A percentile compares a stretch with the other conserved stretches of the same genome.
Evolutionary conservation across 176 grass and related monocot species (phyloP).

Genomic region (Triticum aestivum): DNA sequence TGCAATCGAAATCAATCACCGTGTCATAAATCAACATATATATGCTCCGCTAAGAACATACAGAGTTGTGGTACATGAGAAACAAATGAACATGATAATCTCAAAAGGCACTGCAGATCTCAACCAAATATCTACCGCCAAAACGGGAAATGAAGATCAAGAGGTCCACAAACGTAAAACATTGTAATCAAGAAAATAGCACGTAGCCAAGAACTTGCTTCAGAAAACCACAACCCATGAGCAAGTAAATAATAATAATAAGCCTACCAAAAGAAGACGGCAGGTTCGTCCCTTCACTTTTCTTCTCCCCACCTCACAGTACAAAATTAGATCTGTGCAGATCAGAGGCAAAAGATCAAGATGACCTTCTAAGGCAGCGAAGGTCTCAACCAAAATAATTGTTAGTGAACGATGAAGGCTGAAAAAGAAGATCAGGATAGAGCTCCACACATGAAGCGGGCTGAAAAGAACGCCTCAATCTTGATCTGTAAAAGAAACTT

Average conservation of each 20-base stretch:
- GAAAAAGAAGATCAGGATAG: background rate
- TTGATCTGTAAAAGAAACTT: background rate
- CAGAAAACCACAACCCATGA: no score
- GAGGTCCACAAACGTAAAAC: no score
- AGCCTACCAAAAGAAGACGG: background rate
- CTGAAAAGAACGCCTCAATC: background rate
- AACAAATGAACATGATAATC: background rate
- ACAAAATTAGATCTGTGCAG: background rate
- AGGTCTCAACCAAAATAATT: background rate
- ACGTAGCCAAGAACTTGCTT: background rate
- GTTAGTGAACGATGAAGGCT: background rate
- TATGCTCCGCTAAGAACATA: background rate
- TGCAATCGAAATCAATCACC: background rate
- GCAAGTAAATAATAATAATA: background rate
- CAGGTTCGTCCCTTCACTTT: background rate
- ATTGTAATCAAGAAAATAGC: no score
- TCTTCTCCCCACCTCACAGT: background rate
- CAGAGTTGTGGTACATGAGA: background rate
- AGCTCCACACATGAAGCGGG: no score
- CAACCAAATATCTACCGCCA: no score
- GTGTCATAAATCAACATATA: background rate
- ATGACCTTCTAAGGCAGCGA: background rate
- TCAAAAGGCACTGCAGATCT: background rate
- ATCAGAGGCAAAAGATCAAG: background rate
- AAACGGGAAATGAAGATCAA: no score